phyloP scores from a whole-genome alignment of 805 yeast species.

The Soucietia sequanensis region DNA sequence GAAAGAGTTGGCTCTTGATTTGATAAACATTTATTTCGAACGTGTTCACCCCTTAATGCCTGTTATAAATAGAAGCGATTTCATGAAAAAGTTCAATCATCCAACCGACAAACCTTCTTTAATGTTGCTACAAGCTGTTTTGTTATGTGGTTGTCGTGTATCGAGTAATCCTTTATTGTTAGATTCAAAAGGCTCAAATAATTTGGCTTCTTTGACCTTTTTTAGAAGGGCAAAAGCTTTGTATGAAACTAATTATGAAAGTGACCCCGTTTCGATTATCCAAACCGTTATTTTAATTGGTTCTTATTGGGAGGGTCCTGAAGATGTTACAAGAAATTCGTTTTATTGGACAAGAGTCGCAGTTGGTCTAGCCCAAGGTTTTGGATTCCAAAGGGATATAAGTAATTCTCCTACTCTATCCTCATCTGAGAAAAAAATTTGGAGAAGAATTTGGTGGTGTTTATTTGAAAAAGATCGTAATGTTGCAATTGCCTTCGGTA shows the following conservation, averaged over 20 bases:
- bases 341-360: conserved; percentile 73
- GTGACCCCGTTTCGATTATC: conserved; percentile 58
- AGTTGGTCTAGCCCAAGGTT: conserved; percentile 67
- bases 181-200: conserved; percentile 52
- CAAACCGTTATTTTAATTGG: conserved; percentile 65
- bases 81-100: conserved; percentile 55
- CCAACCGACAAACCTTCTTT: conserved; percentile 61
- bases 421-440: conserved; percentile 42
- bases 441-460: conserved; percentile 78
- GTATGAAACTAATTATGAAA: conserved; percentile 67
- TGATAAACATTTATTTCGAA: conserved; percentile 61
- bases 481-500: conserved; percentile 70
- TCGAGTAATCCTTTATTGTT: conserved; percentile 51
- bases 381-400: conserved; percentile 69
- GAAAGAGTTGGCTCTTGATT: conserved; percentile 54
- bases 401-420: conserved; percentile 39
- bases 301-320: conserved; percentile 73
- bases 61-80: conserved; percentile 58
- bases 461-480: conserved; percentile 68
- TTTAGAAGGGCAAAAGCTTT: conserved; percentile 73
- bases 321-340: conserved; percentile 63
- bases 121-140: conserved; percentile 63
- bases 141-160: conserved; percentile 66
- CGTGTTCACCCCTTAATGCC: conserved; percentile 70
- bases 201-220: conserved; percentile 50